Evolutionary conservation across 75 land plant genomes (phyloP).

Genomic region (Chamaecyparis obtusa): DNA sequence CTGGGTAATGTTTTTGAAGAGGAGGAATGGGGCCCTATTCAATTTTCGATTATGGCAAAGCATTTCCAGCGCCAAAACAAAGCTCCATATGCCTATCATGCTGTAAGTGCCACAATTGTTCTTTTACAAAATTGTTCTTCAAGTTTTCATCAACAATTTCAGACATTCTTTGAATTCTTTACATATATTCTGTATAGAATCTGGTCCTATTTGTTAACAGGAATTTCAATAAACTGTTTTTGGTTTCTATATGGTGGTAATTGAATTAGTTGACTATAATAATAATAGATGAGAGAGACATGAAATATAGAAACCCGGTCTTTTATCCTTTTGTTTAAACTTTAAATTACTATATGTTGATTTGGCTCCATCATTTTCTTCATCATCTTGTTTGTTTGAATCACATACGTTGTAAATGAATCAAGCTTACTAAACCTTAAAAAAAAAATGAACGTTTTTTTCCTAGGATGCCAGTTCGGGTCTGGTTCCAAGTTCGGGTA

Average conservation of each 20-base stretch:
- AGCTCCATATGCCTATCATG: conserved; percentile 80
- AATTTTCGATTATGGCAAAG: conserved; percentile 75
- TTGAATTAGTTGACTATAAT: not conserved
- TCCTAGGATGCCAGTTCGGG: no score
- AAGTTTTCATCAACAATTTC: not conserved
- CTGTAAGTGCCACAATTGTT: conserved; percentile 52
- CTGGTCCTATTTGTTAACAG: not conserved
- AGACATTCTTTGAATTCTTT: not conserved
- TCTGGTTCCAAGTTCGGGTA: no score
- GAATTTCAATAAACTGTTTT: not conserved
- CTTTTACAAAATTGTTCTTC: not conserved
- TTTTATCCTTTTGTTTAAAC: not conserved
- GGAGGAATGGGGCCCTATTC: conserved; percentile 90
- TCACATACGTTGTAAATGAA: not conserved
- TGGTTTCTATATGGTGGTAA: not conserved
- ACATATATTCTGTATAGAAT: not conserved
- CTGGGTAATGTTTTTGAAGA: conserved; percentile 70
- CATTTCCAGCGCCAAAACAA: conserved; percentile 90
- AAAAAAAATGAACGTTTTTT: not conserved
- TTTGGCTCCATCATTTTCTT: not conserved
- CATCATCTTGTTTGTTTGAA: not conserved
- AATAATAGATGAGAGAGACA: not conserved
- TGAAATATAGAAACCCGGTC: not conserved
- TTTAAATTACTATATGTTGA: not conserved
- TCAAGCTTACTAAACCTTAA: not conserved